These are phyloP conservation scores for Ceratobasidium sp. DNA, from an alignment of 1,284 basidiomycete species.

Conservation along the genomic window DNA sequence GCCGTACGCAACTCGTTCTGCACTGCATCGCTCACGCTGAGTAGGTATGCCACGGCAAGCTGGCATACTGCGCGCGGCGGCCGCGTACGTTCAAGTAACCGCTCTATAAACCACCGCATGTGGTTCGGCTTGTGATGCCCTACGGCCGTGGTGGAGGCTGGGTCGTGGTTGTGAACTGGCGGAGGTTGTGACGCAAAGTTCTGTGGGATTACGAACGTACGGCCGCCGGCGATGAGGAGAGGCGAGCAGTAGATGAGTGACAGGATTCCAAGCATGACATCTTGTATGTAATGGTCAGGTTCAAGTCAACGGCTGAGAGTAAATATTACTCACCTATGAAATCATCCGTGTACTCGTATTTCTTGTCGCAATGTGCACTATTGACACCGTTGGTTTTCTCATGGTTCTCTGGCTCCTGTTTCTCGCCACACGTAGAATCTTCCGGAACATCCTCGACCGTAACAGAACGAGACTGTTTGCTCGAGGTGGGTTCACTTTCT, in stretches of 20 bases:
- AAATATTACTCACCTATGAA: conserved; percentile 24
- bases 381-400: conserved; percentile 2
- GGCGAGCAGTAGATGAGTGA: conserved; percentile 37
- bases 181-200: conserved; percentile 23
- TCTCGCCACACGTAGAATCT: not conserved
- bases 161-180: not conserved
- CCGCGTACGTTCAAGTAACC: conserved; percentile 32
- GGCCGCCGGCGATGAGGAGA: conserved; percentile 29
- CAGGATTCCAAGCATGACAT: conserved; percentile 34
- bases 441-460: conserved; percentile 26
- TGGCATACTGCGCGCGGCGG: conserved; percentile 34
- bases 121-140: conserved; percentile 29
- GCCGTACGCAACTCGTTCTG: conserved; percentile 29
- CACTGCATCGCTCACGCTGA: conserved; percentile 25
- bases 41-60: conserved; percentile 32
- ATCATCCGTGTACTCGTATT: conserved; percentile 36
- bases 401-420: conserved; percentile 12
- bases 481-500: conserved; percentile 13
- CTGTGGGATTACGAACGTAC: conserved; percentile 35
- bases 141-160: not conserved
- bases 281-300: conserved; percentile 2
- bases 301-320: not conserved
- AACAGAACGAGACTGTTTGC: conserved; percentile 6
- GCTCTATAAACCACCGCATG: conserved; percentile 36
- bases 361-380: conserved; percentile 3